Evolutionary conservation across 2,329 filamentous ascomycete species (phyloP).

Genomic region (Pseudogymnoascus sp.): DNA sequence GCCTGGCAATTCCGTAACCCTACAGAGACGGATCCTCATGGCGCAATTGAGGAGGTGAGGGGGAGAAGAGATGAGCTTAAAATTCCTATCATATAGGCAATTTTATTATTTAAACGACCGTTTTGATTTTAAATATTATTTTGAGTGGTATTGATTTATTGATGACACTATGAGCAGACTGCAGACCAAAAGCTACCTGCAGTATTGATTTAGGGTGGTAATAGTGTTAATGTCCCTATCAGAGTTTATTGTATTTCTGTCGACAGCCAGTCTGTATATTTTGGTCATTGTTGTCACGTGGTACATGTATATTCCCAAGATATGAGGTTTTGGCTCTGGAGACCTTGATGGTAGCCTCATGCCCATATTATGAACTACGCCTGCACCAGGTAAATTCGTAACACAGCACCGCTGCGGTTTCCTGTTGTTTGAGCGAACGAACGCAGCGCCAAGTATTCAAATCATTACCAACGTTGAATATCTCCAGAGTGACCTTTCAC

Average conservation of each 20-base stretch:
- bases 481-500: neutral
- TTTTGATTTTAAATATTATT: neutral
- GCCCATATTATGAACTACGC: neutral
- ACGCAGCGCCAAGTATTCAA: neutral
- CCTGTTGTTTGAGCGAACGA: neutral
- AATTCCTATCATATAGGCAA: conserved; percentile 25
- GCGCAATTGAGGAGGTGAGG: conserved; percentile 53
- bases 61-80: conserved; percentile 45
- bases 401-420: neutral
- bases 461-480: neutral
- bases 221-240: neutral
- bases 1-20: conserved; percentile 86
- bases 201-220: neutral
- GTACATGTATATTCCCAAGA: neutral
- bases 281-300: neutral
- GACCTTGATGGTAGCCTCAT: neutral
- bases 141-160: neutral
- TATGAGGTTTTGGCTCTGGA: neutral
- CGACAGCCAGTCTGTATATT: neutral
- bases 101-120: neutral
- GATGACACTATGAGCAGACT: neutral
- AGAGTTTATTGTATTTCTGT: neutral
- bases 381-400: neutral
- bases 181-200: neutral
- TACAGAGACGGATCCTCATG: conserved; percentile 48